phyloP scores from a whole-genome alignment of 2,329 filamentous ascomycete species.

The Penicillium rolfsii region DNA sequence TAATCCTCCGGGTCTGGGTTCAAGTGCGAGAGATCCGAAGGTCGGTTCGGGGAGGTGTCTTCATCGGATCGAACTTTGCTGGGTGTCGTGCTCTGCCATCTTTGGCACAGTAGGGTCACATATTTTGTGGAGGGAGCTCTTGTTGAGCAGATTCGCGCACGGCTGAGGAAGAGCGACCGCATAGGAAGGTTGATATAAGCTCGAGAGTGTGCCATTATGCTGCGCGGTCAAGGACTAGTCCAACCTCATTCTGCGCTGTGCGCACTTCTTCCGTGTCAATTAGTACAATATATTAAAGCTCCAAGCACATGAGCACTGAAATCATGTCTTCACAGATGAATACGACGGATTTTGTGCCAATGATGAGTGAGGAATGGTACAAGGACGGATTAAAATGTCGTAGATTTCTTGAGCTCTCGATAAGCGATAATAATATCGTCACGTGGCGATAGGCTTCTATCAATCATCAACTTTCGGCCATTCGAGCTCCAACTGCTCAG shows the following conservation, averaged over 20 bases:
- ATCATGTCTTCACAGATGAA: neutral
- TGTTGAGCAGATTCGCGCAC: slow-evolving; percentile 17
- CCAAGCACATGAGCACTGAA: too few species aligned
- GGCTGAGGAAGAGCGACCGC: slow-evolving; percentile 23
- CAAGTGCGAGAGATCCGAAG: slow-evolving; percentile 59
- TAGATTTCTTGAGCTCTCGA: slow-evolving; percentile 11
- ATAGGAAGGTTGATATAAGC: slow-evolving; percentile 13
- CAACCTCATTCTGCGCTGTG: slow-evolving; percentile 17
- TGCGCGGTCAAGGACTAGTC: slow-evolving; percentile 14
- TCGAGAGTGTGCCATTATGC: slow-evolving; percentile 22
- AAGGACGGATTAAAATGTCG: neutral
- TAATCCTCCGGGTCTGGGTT: slow-evolving; percentile 86
- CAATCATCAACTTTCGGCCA: neutral
- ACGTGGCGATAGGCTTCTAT: slow-evolving; percentile 14
- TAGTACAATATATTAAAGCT: neutral
- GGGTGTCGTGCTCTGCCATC: slow-evolving; percentile 31
- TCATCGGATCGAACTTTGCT: slow-evolving; percentile 14
- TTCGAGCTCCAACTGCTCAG: neutral
- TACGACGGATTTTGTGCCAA: neutral
- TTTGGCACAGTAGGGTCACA: slow-evolving; percentile 12
- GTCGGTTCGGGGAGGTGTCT: slow-evolving; percentile 18
- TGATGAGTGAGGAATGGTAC: neutral
- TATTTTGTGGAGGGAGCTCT: slow-evolving; percentile 16
- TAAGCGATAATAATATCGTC: slow-evolving; percentile 17
- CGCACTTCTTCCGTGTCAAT: neutral